phyloP scores from a whole-genome alignment of 2,329 filamentous ascomycete genomes.

The Colletotrichum kahawae region DNA sequence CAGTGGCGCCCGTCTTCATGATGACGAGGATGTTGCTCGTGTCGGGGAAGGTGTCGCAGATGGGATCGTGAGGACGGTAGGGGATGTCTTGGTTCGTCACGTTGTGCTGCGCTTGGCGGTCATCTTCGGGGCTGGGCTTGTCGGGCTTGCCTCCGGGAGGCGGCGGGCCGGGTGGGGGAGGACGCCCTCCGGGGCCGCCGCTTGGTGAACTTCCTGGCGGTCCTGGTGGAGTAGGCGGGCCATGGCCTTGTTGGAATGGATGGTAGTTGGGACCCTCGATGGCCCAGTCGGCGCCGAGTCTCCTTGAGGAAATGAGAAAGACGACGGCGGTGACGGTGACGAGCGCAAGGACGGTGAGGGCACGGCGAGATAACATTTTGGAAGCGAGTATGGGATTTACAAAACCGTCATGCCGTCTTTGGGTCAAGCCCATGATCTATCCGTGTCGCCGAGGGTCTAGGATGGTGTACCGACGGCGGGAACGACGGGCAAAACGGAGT shows the following conservation, averaged over 20 bases:
- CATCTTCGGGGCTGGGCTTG: background rate
- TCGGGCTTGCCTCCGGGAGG: background rate
- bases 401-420: constrained; percentile 10
- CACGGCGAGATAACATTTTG: constrained; percentile 33
- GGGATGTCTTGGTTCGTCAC: constrained; percentile 16
- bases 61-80: constrained; percentile 27
- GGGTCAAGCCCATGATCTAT: constrained; percentile 14
- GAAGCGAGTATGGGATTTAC: constrained; percentile 6
- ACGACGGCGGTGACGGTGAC: constrained; percentile 31
- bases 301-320: constrained; percentile 37
- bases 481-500: background rate
- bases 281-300: constrained; percentile 33
- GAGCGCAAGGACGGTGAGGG: constrained; percentile 29
- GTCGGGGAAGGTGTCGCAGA: constrained; percentile 46
- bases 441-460: background rate
- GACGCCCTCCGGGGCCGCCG: background rate
- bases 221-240: background rate
- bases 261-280: constrained; percentile 33
- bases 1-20: constrained; percentile 64
- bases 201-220: constrained; percentile 21
- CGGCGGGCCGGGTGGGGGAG: background rate
- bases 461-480: background rate
- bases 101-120: constrained; percentile 1
- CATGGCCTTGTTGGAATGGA: constrained; percentile 9
- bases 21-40: constrained; percentile 53